Base-by-base conservation (phyloP, 305 asterid species). In the Fraxinus xanthoxyloides region DNA sequence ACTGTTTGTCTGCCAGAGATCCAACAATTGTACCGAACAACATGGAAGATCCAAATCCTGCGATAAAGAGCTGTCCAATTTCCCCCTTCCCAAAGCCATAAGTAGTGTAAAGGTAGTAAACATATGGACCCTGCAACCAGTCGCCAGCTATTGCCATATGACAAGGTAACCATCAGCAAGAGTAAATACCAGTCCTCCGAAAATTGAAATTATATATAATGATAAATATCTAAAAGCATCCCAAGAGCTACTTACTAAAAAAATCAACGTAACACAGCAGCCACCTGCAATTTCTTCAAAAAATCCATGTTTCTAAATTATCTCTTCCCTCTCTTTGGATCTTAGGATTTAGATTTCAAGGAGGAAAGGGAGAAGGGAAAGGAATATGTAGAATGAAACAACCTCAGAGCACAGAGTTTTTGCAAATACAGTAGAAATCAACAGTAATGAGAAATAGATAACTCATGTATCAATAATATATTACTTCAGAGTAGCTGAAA, bases 21-120 rank as follows among this genome's bases (percentile, higher is more conserved):
- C 99, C 99, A 80, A 95, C 99, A 81, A 95, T 92, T 61, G 99
- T 95, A 80, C 99, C 99, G 85, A 95, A 95, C 87, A 95, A 83
- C 99, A 95, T 95, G 88, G 99, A 95, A 82, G 99, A 95, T 81
- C 99, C 99, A 86, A 95, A 95, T 76, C 99, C 98, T 65, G 98
- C 99, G 67, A 95, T 95, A 80, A 95, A 95, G 77, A 95, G 98
- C 89, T 95, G 99, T 17, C 99, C 99, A 77, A 95, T 95, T 48
- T 95, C 99, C 70, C 98, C 98, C 87, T 95, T 95, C 78, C 92
- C 86, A 75, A 82, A 95, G 76, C 98, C 99, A 87, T 95, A 95
- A 17, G 97, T 93, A 34, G 87, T 95, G 91, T 95, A 95, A 51
- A 95, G 99, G 89, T 91, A 95, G 90, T 95, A 95, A 15, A 95